phyloP scores from a whole-genome alignment of 176 grass and related monocot genomes.

The Guadua angustifolia region DNA sequence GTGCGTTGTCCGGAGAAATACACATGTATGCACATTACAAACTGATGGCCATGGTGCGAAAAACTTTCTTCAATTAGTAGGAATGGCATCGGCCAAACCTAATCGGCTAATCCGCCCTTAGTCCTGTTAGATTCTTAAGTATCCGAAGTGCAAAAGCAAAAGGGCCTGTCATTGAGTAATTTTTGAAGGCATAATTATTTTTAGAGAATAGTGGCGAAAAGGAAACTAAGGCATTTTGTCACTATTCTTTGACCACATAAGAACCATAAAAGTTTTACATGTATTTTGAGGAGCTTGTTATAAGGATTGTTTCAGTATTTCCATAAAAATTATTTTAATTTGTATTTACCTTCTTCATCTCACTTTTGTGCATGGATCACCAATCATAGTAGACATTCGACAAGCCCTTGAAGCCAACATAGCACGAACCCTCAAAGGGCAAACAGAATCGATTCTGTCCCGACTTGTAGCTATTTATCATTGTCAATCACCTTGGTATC shows the following conservation, averaged over 20 bases:
- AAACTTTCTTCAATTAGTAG: neutral
- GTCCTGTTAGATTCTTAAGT: conserved; percentile 66
- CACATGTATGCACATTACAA: neutral
- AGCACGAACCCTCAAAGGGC: conserved; percentile 90
- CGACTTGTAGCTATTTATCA: conserved; percentile 86
- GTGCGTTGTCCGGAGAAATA: neutral
- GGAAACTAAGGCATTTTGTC: conserved; percentile 1
- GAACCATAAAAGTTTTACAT: neutral
- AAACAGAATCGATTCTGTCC: conserved; percentile 75
- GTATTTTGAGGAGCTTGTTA: neutral
- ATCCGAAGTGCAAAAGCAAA: conserved; percentile 65
- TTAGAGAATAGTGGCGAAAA: neutral
- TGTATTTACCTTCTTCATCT: conserved; percentile 87
- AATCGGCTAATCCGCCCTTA: conserved; percentile 83
- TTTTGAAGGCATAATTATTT: neutral
- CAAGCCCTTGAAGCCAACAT: conserved; percentile 98
- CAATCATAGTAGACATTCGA: conserved; percentile 83
- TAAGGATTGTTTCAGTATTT: neutral
- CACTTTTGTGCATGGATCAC: conserved; percentile 86
- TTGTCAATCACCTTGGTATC: conserved; percentile 82
- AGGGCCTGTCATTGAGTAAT: conserved; percentile 4
- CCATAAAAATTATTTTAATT: conserved; percentile 11
- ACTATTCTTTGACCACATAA: neutral
- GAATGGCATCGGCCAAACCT: neutral
- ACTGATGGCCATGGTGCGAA: neutral